Conservation (phyloP, 176 grass and related monocot genomes). For the Chloris gayana region DNA sequence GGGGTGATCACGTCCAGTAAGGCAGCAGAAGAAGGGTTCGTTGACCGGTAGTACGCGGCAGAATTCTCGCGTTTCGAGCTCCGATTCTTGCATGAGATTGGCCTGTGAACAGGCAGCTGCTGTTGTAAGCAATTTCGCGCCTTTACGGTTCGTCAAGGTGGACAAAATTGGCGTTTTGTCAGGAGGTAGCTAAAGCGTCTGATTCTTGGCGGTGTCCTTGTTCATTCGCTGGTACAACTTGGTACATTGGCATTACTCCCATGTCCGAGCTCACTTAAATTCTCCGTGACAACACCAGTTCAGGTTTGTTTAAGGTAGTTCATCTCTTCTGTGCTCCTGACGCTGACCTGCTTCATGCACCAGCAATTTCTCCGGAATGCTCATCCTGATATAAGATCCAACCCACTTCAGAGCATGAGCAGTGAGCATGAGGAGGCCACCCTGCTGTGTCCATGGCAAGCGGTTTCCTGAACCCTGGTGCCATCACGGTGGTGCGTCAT, state of each 20-base stretch:
- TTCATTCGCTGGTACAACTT: background rate
- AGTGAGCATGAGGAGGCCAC: background rate
- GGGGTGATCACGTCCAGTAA: background rate
- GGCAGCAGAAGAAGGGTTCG: background rate
- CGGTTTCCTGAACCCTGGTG: background rate
- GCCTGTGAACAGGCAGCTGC: constrained; percentile 13
- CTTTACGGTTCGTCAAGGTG: background rate
- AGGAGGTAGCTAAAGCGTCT: background rate
- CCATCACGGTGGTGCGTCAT: constrained; percentile 23
- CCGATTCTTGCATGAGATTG: background rate
- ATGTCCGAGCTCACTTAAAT: constrained; percentile 4
- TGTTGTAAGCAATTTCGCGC: constrained; percentile 20
- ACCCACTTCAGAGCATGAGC: background rate
- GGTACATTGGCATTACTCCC: background rate
- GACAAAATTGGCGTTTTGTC: constrained; percentile 4
- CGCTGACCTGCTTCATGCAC: background rate
- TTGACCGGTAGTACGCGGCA: constrained; percentile 34
- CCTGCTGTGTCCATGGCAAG: background rate
- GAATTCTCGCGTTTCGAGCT: constrained; percentile 10
- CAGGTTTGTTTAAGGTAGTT: background rate
- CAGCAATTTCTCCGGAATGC: background rate
- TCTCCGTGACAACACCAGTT: background rate
- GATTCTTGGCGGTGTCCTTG: constrained; percentile 13
- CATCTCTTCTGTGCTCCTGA: background rate
- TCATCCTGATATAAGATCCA: constrained; percentile 5